Base-by-base conservation (phyloP, 257 asterid genomes). In the Primulina huaijiensis region DNA sequence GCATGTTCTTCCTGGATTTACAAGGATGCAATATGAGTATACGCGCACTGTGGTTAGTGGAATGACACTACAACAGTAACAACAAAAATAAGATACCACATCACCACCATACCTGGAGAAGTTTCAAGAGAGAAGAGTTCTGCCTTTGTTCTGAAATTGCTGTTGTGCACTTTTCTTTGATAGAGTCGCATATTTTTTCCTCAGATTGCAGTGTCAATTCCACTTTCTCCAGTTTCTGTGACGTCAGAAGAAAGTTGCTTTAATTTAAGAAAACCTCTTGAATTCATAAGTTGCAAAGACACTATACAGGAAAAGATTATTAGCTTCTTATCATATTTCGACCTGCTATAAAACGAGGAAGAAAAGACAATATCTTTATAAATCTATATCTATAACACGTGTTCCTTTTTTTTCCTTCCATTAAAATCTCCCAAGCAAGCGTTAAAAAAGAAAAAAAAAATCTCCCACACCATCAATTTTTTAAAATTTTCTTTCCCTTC, bases 191-290 rank as follows among this genome's bases (percentile, higher is more conserved):
- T 30, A 38, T 72, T 74, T 78, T 83, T 67, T 83, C 85, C 76
- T 84, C 91, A 8, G 82, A 72, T 73, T 87, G 80, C 31, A 75
- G 74, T 0, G 82, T 75, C 46, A 60, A 68, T 70, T 84, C 86
- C 68, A 75, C 85, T 76, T 84, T 91, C 63, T 79, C 89, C 53
- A 80, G 85, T 82, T 89, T 91, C 96, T 91, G 87, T 20, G 56
- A 66, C 65, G 64, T 76, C 43, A 34, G 55, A 33, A 11, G 3
- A 72, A 58, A 16, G 1, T 37, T 57, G 14, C 37, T 67, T 25
- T 57, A 57, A 25, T 58, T 19, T 56, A 7, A 10, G 56, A 20
- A 55, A 68, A 38, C 34, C 8, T 52, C 55, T 59, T 37, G 66
- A 25, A 34, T 57, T 8, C 55, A 33, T 57, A 53, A 33, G 60